phyloP scores from a whole-genome alignment of 2,329 filamentous ascomycete genomes.

The Microsporum ferrugineum region DNA sequence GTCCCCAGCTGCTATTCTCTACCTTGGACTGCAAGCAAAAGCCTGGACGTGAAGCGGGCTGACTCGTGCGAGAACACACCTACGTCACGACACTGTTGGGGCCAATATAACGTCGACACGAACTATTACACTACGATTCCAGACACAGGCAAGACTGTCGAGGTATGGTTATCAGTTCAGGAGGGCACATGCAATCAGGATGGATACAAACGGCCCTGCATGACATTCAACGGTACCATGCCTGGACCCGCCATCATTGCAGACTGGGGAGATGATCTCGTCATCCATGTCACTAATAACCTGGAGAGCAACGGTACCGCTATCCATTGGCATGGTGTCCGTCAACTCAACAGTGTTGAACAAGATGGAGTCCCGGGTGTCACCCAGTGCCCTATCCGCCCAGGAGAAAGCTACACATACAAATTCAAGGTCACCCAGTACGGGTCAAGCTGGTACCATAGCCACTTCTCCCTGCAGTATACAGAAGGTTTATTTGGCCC shows the following conservation, averaged over 20 bases:
- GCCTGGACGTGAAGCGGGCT: not conserved
- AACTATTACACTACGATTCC: not conserved
- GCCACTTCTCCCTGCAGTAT: constrained; percentile 16
- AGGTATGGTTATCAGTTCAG: not conserved
- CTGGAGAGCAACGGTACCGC: constrained; percentile 10
- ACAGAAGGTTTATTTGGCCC: constrained; percentile 23
- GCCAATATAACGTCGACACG: not conserved
- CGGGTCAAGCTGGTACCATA: constrained; percentile 18
- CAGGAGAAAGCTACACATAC: constrained; percentile 16
- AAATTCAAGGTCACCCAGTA: constrained; percentile 15
- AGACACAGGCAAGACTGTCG: not conserved
- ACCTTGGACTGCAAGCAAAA: not conserved
- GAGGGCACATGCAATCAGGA: not conserved
- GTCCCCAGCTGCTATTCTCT: not conserved
- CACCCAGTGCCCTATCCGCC: constrained; percentile 17
- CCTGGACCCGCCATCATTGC: constrained; percentile 26
- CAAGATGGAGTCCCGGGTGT: constrained; percentile 13
- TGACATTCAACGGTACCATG: constrained; percentile 22
- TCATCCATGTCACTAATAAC: constrained; percentile 21
- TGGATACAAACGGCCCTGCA: not conserved
- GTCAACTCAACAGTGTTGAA: not conserved
- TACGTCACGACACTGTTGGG: not conserved
- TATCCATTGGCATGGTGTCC: constrained; percentile 5
- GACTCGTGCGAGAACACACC: not conserved
- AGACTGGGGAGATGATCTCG: constrained; percentile 25